Percentiles rank a stretch among this genome's conserved stretches.
Evolutionary conservation across 2,329 filamentous ascomycete species (phyloP).

Genomic region (Penicillium sp.): DNA sequence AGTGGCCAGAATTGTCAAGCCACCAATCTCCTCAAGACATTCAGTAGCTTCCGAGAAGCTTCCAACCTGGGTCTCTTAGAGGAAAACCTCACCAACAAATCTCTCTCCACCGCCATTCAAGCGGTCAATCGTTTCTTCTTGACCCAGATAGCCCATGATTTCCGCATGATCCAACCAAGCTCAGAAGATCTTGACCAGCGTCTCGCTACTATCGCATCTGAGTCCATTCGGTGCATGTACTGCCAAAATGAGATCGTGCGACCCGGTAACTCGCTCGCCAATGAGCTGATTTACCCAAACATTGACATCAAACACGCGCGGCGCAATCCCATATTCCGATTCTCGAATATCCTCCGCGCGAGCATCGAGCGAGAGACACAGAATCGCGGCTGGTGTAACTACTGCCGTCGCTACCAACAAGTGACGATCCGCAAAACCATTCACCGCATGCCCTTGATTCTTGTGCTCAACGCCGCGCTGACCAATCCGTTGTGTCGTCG

Average conservation of each 20-base stretch:
- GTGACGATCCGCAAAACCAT: slow-evolving; percentile 83
- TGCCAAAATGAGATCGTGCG: slow-evolving; percentile 85
- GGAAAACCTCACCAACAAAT: slow-evolving; percentile 72
- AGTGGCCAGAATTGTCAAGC: slow-evolving; percentile 93
- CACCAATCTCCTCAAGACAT: slow-evolving; percentile 87
- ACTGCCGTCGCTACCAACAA: slow-evolving; percentile 87
- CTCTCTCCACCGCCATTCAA: slow-evolving; percentile 81
- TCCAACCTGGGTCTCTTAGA: slow-evolving; percentile 79
- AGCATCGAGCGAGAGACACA: slow-evolving; percentile 89
- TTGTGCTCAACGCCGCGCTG: slow-evolving; percentile 81
- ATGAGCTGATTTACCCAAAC: slow-evolving; percentile 79
- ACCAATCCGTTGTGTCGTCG: slow-evolving; percentile 68
- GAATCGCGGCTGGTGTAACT: slow-evolving; percentile 88
- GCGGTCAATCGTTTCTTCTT: slow-evolving; percentile 82
- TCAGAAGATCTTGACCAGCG: slow-evolving; percentile 71
- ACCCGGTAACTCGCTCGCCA: slow-evolving; percentile 76
- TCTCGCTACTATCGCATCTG: slow-evolving; percentile 45
- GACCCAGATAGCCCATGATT: slow-evolving; percentile 77
- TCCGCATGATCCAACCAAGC: slow-evolving; percentile 64
- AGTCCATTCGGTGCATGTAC: slow-evolving; percentile 75
- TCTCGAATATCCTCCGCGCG: slow-evolving; percentile 88
- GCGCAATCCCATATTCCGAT: slow-evolving; percentile 57
- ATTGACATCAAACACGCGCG: slow-evolving; percentile 53
- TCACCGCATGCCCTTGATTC: slow-evolving; percentile 76
- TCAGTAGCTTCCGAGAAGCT: slow-evolving; percentile 80